Percentiles rank a stretch among this genome's conserved stretches.
Evolutionary conservation across 2,329 filamentous ascomycete species (phyloP).

Genomic region (Huntiella bhutanensis): DNA sequence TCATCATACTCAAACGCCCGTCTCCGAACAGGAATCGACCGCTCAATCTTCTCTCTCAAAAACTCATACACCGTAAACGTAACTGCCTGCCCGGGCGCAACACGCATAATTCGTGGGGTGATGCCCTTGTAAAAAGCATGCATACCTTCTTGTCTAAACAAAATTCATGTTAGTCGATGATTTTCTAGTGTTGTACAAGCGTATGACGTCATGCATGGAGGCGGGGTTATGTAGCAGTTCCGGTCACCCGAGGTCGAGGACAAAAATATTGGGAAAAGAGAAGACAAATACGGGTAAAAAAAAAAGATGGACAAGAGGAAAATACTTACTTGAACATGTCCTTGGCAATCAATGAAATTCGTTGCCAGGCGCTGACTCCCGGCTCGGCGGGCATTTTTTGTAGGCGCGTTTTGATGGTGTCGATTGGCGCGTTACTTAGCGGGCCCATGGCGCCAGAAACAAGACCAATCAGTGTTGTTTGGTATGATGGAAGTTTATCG

Average conservation of each 20-base stretch:
- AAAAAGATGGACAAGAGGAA: neutral
- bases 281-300: neutral
- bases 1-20: conserved; percentile 6
- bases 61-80: conserved; percentile 64
- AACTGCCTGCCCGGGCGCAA: conserved; percentile 80
- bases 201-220: conserved; percentile 7
- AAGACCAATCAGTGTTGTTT: conserved; percentile 80
- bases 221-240: neutral
- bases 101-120: conserved; percentile 90
- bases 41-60: conserved; percentile 54
- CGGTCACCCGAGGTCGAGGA: neutral
- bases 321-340: conserved; percentile 61
- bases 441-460: conserved; percentile 90
- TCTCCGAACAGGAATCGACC: conserved; percentile 13
- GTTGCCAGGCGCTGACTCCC: conserved; percentile 59
- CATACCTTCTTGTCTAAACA: conserved; percentile 63
- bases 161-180: conserved; percentile 7
- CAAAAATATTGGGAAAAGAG: neutral
- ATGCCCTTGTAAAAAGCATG: conserved; percentile 98
- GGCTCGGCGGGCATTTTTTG: conserved; percentile 73
- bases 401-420: conserved; percentile 94
- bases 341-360: conserved; percentile 59
- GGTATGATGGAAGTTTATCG: conserved; percentile 58
- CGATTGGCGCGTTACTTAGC: conserved; percentile 89
- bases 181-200: neutral